Evolutionary conservation across 768 basidiomycete genomes (phyloP).

Genomic region (Collybia sp.): DNA sequence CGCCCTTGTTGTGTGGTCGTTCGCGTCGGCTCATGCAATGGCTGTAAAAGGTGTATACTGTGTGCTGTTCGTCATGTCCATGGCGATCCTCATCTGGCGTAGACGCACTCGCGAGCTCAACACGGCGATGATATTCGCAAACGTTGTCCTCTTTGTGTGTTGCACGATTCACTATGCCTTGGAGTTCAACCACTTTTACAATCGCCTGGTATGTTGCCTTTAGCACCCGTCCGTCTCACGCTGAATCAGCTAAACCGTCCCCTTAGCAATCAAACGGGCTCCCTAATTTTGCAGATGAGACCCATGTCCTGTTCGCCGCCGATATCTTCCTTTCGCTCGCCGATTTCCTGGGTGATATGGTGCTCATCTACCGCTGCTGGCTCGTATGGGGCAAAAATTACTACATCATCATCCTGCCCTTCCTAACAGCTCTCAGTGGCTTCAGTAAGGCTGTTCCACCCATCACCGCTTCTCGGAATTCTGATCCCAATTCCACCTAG

Average conservation of each 20-base stretch:
- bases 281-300: not conserved
- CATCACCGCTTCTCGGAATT: not conserved
- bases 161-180: slow-evolving; percentile 1
- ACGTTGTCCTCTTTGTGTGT: not conserved
- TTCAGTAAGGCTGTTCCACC: not conserved
- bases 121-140: not conserved
- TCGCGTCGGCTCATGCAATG: no score
- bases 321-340: not conserved
- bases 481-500: not conserved
- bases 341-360: not conserved
- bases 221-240: not conserved
- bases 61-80: no score
- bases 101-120: slow-evolving; percentile 1
- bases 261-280: not conserved
- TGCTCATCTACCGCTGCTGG: not conserved
- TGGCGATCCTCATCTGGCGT: not conserved
- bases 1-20: no score
- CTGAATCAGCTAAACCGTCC: no score
- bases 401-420: not conserved
- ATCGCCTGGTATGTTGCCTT: not conserved
- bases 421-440: not conserved
- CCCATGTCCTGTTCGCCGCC: not conserved
- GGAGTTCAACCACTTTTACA: not conserved
- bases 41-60: no score
- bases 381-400: not conserved